Conservation (phyloP, 257 asterid genomes). For the Voacanga thouarsii region DNA sequence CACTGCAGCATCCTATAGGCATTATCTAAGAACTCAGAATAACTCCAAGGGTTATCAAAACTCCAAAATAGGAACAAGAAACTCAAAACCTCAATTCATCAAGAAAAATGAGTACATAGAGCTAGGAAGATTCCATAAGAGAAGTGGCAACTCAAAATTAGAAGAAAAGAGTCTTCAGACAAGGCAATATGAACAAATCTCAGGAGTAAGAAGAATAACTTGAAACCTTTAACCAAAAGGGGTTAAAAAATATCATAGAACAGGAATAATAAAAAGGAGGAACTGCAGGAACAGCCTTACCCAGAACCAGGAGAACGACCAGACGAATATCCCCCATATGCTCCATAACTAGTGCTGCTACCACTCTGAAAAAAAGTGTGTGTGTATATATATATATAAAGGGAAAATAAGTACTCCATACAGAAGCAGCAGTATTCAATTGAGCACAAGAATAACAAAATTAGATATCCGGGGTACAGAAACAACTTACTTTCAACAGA, state of each 20-base stretch:
- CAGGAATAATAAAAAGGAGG: not conserved
- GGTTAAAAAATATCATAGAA: not conserved
- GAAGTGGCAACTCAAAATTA: not conserved
- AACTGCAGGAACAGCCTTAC: conserved; percentile 35
- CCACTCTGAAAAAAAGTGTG: conserved; percentile 48
- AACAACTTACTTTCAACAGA: too few species aligned
- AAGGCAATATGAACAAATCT: not conserved
- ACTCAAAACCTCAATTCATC: not conserved
- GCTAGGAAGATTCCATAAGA: conserved; percentile 11
- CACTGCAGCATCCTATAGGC: not conserved
- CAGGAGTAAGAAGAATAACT: not conserved
- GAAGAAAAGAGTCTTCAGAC: not conserved
- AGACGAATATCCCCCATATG: conserved; percentile 75
- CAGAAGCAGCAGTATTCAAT: not conserved
- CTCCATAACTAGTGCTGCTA: conserved; percentile 64
- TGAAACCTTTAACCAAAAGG: not conserved
- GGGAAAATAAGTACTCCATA: conserved; percentile 6
- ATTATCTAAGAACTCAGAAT: not conserved
- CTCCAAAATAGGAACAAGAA: not conserved
- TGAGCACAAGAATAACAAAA: not conserved
- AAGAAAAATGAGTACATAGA: not conserved
- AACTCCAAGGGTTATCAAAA: not conserved
- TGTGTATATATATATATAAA: not conserved
- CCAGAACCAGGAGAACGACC: conserved; percentile 80
- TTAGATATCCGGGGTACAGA: too few species aligned